phyloP scores from a whole-genome alignment of 2,329 filamentous ascomycete species.

The Alternaria triticina region DNA sequence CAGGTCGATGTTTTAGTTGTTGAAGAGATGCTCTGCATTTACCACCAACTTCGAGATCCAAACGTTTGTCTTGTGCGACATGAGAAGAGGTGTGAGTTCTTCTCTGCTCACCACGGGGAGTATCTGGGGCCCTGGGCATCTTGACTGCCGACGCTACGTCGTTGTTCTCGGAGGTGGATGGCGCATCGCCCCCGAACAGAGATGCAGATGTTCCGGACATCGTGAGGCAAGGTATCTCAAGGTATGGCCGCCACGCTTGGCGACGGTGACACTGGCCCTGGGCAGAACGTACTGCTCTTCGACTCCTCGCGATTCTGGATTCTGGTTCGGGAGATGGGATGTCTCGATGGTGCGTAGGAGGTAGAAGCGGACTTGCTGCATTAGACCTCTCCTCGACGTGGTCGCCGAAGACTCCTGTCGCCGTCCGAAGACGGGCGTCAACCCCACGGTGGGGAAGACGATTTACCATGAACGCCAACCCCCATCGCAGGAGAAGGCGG shows the following conservation, averaged over 20 bases:
- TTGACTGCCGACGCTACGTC: background rate
- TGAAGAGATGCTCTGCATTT: background rate
- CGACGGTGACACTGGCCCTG: background rate
- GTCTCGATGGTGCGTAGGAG: background rate
- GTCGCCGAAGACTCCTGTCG: background rate
- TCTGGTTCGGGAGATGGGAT: background rate
- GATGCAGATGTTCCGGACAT: background rate
- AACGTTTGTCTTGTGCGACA: background rate
- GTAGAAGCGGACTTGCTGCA: background rate
- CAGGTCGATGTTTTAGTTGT: background rate
- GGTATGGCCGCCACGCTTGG: background rate
- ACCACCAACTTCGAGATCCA: background rate
- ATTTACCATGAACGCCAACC: background rate
- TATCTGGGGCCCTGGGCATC: background rate
- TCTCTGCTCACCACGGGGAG: background rate
- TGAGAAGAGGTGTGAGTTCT: background rate
- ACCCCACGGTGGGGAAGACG: background rate
- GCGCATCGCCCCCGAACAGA: background rate
- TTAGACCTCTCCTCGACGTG: background rate
- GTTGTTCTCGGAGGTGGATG: background rate
- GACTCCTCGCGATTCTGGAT: background rate
- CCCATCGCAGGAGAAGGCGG: background rate
- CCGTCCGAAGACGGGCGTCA: background rate
- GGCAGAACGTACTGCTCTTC: background rate
- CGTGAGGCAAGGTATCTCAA: background rate